Evolutionary conservation across 257 asterid species (phyloP).

Genomic region (Oldenlandia corymbosa): DNA sequence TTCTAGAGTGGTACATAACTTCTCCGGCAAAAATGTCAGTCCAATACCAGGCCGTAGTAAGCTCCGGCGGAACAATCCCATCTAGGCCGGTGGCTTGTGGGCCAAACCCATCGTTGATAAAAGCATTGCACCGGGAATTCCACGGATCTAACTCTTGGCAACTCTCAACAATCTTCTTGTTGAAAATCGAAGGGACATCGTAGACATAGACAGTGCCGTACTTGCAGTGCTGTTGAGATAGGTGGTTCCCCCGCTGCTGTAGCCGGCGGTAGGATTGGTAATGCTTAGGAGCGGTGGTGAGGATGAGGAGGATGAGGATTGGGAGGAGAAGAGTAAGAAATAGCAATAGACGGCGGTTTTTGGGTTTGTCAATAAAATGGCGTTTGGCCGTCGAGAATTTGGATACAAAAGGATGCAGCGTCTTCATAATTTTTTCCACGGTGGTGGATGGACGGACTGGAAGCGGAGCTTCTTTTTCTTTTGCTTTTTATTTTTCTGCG

Average conservation of each 20-base stretch:
- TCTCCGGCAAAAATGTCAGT: slow-evolving; percentile 64
- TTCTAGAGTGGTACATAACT: slow-evolving; percentile 52
- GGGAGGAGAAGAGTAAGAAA: slow-evolving; percentile 10
- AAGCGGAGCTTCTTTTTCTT: too few relatives aligned
- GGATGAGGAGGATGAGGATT: slow-evolving; percentile 4
- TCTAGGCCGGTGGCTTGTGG: slow-evolving; percentile 30
- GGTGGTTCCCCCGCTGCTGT: background rate
- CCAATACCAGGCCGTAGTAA: slow-evolving; percentile 58
- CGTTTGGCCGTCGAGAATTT: slow-evolving; percentile 4
- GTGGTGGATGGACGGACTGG: too few relatives aligned
- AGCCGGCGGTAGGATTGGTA: slow-evolving; percentile 17
- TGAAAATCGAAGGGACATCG: slow-evolving; percentile 52
- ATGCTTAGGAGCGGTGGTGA: slow-evolving; percentile 10
- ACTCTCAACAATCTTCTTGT: slow-evolving; percentile 37
- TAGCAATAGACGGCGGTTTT: slow-evolving; percentile 4
- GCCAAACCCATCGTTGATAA: slow-evolving; percentile 67
- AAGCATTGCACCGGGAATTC: slow-evolving; percentile 74
- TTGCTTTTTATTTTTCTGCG: background rate
- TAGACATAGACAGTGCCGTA: slow-evolving; percentile 63
- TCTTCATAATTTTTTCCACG: slow-evolving; percentile 1
- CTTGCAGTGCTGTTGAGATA: slow-evolving; percentile 35
- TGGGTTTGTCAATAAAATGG: slow-evolving; percentile 10
- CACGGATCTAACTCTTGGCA: slow-evolving; percentile 60
- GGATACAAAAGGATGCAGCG: slow-evolving; percentile 1
- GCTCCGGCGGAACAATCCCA: slow-evolving; percentile 40